Conservation (phyloP, 2,329 filamentous ascomycete genomes). For the Pyricularia sp. region DNA sequence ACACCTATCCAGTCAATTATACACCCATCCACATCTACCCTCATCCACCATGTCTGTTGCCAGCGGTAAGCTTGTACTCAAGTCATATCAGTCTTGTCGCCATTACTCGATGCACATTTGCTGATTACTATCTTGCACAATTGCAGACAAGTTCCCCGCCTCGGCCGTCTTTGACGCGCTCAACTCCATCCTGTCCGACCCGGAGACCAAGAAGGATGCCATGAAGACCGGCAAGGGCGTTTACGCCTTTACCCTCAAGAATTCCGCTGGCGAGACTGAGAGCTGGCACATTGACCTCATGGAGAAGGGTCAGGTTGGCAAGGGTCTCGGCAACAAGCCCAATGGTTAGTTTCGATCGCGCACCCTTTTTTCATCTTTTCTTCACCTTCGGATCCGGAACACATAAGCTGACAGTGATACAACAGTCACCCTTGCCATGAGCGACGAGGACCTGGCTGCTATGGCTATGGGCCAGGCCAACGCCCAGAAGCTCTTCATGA, state of each 20-base stretch:
- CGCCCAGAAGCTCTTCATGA: slow-evolving; percentile 93
- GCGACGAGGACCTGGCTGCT: slow-evolving; percentile 77
- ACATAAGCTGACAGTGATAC: not conserved
- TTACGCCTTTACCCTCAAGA: slow-evolving; percentile 91
- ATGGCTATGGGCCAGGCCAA: slow-evolving; percentile 83
- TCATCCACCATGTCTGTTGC: slow-evolving; percentile 9
- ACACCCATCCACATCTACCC: not conserved
- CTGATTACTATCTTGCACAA: no score
- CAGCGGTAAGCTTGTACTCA: slow-evolving; percentile 8
- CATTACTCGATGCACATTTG: not conserved
- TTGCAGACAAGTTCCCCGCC: slow-evolving; percentile 70
- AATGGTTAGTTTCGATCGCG: slow-evolving; percentile 51
- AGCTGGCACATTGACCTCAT: slow-evolving; percentile 96
- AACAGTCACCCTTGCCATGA: slow-evolving; percentile 69
- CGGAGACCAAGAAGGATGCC: slow-evolving; percentile 68
- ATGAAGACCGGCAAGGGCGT: slow-evolving; percentile 82
- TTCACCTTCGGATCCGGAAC: not conserved
- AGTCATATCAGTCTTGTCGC: not conserved
- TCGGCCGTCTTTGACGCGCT: slow-evolving; percentile 90
- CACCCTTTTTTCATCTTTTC: not conserved
- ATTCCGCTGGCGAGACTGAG: slow-evolving; percentile 66
- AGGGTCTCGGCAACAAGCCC: slow-evolving; percentile 71
- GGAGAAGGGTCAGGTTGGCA: slow-evolving; percentile 72
- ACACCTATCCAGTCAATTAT: not conserved
- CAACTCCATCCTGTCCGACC: slow-evolving; percentile 59